phyloP scores from a whole-genome alignment of 352 stramenopile species.

The Phytophthora cactorum region DNA sequence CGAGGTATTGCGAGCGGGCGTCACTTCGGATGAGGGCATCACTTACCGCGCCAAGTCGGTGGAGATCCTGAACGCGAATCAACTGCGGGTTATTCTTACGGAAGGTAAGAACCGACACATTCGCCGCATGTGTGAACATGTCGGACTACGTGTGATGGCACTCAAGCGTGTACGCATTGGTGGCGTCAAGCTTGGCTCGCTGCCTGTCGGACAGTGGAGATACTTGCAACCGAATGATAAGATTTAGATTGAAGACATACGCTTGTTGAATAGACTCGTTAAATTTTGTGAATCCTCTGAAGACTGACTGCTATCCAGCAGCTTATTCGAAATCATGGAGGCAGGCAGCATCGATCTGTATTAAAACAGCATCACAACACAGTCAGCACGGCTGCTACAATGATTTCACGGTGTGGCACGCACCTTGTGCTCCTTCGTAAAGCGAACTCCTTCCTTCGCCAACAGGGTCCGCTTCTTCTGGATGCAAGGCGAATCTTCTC shows the following conservation, averaged over 20 bases:
- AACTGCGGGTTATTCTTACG: conserved; percentile 90
- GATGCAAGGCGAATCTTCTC: conserved; percentile 64
- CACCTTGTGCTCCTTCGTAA: conserved; percentile 71
- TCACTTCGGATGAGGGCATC: conserved; percentile 64
- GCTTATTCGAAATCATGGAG: conserved; percentile 56
- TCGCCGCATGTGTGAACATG: conserved; percentile 94
- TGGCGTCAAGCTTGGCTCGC: conserved; percentile 77
- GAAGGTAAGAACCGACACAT: conserved; percentile 97
- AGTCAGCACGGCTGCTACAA: too few relatives aligned
- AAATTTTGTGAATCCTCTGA: neutral
- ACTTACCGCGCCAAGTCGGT: conserved; percentile 82
- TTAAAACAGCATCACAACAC: too few relatives aligned
- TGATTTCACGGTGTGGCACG: neutral
- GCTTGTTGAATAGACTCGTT: conserved; percentile 6
- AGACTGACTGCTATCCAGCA: neutral
- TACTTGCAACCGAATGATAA: conserved; percentile 78
- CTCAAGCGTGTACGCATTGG: conserved; percentile 94
- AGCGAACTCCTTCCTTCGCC: conserved; percentile 65
- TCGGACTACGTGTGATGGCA: conserved; percentile 90
- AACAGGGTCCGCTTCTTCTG: conserved; percentile 75
- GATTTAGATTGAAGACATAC: conserved; percentile 37
- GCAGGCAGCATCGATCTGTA: conserved; percentile 53
- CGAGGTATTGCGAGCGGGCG: conserved; percentile 51
- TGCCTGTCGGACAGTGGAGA: conserved; percentile 81
- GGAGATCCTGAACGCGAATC: conserved; percentile 81